Evolutionary conservation across 2,329 filamentous ascomycete genomes (phyloP), one percentile per base, ranked within the genome.

Genomic region (Dendrostoma leiphaemia): DNA sequence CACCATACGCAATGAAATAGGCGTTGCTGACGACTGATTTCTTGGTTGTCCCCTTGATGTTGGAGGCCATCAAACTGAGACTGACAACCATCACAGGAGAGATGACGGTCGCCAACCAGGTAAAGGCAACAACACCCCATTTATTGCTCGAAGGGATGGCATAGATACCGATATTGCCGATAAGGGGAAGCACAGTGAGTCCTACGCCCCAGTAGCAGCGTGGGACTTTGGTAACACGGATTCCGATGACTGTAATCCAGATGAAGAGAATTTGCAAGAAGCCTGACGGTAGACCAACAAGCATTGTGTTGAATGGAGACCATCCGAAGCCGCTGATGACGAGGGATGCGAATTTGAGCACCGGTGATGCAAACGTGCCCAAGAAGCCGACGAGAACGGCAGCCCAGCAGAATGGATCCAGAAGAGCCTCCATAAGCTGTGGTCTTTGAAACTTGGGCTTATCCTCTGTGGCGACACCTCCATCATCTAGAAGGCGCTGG

Each of bases 21-120:
- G 54, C 57, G 2, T 59, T 59, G 21, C 54, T 63, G 1, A 65
- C 64, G 3, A 61, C 56, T 10, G 57, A 59, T 47, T 63, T 63
- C 56, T 67, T 68, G 8, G 65, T 68, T 43, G 64, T 67, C 5
- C 65, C 65, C 46, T 66, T 65, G 3, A 67, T 59, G 26, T 67
- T 68, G 13, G 62, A 63, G 1, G 64, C 64, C 44, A 65, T 57
- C 23, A 67, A 58, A 5, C 59, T 56, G 1, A 57, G 60, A 12
- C 57, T 56, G 1, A 57, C 54, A 41, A 61, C 61, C 1, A 65
- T 24, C 21, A 60, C 48, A 12, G 48, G 43, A 13, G 57, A 56
- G 21, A 49, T 56, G 53, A 51, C 56, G 1, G 54, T 53, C 15
- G 60, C 65, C 6, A 67, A 57, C 63, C 65, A 67, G 0, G 63